Conservation (phyloP, 2,329 filamentous ascomycete genomes). For the Juglanconis juglandina region DNA sequence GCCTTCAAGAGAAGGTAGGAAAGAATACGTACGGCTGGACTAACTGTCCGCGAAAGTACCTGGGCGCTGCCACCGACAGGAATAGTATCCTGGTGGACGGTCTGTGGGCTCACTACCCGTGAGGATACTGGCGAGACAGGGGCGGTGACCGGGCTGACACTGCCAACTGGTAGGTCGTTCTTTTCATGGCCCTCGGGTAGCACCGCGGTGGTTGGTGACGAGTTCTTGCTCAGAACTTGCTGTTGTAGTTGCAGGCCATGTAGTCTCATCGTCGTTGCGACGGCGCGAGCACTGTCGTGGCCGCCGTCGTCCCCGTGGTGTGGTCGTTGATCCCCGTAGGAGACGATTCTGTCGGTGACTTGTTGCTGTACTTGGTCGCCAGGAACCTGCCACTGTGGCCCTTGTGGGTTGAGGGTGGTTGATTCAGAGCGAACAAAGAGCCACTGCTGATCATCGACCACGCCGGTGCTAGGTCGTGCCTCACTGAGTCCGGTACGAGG, state of each 20-base stretch:
- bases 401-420: neutral
- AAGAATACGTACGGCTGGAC: conserved; percentile 9
- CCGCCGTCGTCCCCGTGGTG: conserved; percentile 11
- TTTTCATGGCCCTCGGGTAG: neutral
- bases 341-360: neutral
- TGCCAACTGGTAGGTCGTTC: neutral
- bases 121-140: conserved; percentile 1
- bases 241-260: neutral
- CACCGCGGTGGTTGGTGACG: neutral
- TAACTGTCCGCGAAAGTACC: conserved; percentile 1
- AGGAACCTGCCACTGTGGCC: neutral
- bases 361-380: neutral
- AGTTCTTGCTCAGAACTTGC: neutral
- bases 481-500: neutral
- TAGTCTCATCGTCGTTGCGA: neutral
- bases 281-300: neutral
- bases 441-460: conserved; percentile 3
- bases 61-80: neutral
- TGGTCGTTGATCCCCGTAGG: neutral
- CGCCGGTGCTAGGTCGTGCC: neutral
- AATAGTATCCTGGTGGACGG: neutral
- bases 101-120: neutral
- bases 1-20: neutral
- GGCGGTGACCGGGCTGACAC: neutral
- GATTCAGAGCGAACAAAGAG: conserved; percentile 3